Percentiles rank a stretch among this genome's conserved stretches.
These are phyloP conservation scores for Wallacemonas sp. DNA, from an alignment of 208 protist species.

Conservation along the genomic window DNA sequence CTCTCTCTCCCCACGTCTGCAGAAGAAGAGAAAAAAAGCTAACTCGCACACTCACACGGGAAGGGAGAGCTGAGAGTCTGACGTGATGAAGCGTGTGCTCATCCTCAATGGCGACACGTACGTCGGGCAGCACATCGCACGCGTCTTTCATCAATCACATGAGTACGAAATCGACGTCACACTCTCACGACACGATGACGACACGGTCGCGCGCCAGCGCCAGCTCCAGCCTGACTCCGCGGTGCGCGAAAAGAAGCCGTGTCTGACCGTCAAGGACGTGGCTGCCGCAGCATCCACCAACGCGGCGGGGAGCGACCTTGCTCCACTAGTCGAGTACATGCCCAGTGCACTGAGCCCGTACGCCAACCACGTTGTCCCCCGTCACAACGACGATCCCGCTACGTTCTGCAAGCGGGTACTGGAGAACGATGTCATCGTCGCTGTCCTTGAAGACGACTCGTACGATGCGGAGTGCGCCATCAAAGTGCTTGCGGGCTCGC, in stretches of 20 bases:
- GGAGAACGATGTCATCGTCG: constrained; percentile 85
- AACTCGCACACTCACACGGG: constrained; percentile 5
- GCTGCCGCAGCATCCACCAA: neutral
- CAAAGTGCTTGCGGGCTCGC: constrained; percentile 65
- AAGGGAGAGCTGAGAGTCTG: neutral
- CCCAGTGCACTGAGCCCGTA: constrained; percentile 39
- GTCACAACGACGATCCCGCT: constrained; percentile 65
- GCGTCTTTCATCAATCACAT: constrained; percentile 51
- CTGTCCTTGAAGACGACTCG: constrained; percentile 68
- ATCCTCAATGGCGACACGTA: constrained; percentile 83
- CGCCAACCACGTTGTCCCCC: constrained; percentile 53
- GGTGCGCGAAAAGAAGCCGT: neutral
- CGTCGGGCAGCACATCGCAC: constrained; percentile 65
- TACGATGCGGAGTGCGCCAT: constrained; percentile 87
- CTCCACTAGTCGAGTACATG: constrained; percentile 9
- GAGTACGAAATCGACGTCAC: constrained; percentile 84
- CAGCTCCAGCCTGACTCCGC: neutral
- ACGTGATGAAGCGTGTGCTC: constrained; percentile 68
- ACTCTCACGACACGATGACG: constrained; percentile 26
- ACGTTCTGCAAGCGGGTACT: constrained; percentile 62
- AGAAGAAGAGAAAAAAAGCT: neutral
- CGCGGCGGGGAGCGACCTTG: constrained; percentile 4
- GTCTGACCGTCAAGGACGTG: neutral
- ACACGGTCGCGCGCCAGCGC: neutral
- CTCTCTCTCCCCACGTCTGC: neutral